A percentile compares a stretch with the other conserved stretches of the same genome.
These are phyloP conservation scores for Lactarius sanguifluus DNA, from an alignment of 768 basidiomycete species.

Conservation along the genomic window DNA sequence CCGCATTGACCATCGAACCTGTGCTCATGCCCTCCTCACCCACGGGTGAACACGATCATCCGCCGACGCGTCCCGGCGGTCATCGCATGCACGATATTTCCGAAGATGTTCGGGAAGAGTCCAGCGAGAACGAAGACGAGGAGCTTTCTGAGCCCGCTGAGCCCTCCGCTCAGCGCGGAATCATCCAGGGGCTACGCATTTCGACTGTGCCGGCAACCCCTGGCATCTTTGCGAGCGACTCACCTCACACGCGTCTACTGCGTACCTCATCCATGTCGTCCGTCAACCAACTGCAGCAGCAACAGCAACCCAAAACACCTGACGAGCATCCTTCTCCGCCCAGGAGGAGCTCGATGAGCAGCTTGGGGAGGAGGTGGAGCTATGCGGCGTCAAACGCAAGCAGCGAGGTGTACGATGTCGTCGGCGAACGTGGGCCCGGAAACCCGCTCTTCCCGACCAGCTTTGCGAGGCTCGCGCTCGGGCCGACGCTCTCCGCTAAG, in stretches of 20 bases:
- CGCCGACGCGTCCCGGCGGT: constrained; percentile 41
- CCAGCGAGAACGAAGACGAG: constrained; percentile 18
- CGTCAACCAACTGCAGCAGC: constrained; percentile 3
- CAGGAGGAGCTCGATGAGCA: constrained; percentile 4
- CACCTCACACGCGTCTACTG: constrained; percentile 27
- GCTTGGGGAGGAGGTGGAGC: constrained; percentile 22
- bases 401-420: constrained; percentile 44
- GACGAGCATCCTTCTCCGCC: not conserved
- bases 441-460: constrained; percentile 81
- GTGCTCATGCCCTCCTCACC: constrained; percentile 43
- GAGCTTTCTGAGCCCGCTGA: not conserved
- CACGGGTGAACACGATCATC: constrained; percentile 29
- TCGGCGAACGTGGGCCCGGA: constrained; percentile 67
- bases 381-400: constrained; percentile 27
- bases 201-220: constrained; percentile 44
- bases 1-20: constrained; percentile 48
- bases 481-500: constrained; percentile 64
- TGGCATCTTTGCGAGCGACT: constrained; percentile 23
- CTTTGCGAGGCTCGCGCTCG: constrained; percentile 65
- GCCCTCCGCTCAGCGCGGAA: constrained; percentile 10
- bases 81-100: constrained; percentile 37
- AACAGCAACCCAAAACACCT: not conserved
- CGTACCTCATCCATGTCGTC: constrained; percentile 33
- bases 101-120: constrained; percentile 25
- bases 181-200: constrained; percentile 58